Evolutionary conservation across 1,284 basidiomycete species (phyloP).

Genomic region (Vanrija sp.): DNA sequence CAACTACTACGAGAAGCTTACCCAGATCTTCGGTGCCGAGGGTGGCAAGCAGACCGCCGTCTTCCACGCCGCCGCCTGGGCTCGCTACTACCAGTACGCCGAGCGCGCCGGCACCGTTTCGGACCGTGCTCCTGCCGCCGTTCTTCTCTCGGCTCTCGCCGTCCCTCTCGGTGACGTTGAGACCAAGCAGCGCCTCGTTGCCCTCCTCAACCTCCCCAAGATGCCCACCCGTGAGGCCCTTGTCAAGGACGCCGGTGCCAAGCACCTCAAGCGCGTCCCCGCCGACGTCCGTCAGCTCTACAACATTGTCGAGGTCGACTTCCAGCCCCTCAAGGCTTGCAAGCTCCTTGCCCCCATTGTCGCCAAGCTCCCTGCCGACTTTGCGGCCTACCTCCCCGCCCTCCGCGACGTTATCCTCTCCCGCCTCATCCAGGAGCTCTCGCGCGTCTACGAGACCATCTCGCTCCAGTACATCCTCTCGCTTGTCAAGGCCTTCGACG

Average conservation of each 20-base stretch:
- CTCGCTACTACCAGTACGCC: conserved; percentile 63
- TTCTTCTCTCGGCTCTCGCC: conserved; percentile 86
- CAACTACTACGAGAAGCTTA: conserved; percentile 97
- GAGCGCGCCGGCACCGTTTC: conserved; percentile 64
- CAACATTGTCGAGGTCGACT: conserved; percentile 86
- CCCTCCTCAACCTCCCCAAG: conserved; percentile 77
- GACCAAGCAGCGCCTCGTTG: conserved; percentile 71
- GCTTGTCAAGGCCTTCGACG: conserved; percentile 68
- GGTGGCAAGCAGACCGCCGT: conserved; percentile 69
- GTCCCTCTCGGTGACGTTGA: conserved; percentile 78
- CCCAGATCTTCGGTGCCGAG: conserved; percentile 74
- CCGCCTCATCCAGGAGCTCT: conserved; percentile 87
- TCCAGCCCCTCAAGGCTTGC: conserved; percentile 90
- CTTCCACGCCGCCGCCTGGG: conserved; percentile 97
- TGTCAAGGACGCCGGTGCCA: conserved; percentile 78
- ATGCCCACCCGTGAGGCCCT: conserved; percentile 83
- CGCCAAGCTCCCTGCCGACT: conserved; percentile 58
- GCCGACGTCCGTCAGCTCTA: conserved; percentile 79
- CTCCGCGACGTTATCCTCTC: conserved; percentile 90
- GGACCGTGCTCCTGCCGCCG: conserved; percentile 79
- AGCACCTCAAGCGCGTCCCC: conserved; percentile 76
- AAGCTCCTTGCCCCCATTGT: conserved; percentile 78
- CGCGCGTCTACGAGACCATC: conserved; percentile 90
- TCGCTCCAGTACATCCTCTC: conserved; percentile 70
- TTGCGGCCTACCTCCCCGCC: conserved; percentile 79